Evolutionary conservation across 2,329 filamentous ascomycete species (phyloP), one percentile per base, ranked within the genome.

Genomic region (Dothistroma pini): DNA sequence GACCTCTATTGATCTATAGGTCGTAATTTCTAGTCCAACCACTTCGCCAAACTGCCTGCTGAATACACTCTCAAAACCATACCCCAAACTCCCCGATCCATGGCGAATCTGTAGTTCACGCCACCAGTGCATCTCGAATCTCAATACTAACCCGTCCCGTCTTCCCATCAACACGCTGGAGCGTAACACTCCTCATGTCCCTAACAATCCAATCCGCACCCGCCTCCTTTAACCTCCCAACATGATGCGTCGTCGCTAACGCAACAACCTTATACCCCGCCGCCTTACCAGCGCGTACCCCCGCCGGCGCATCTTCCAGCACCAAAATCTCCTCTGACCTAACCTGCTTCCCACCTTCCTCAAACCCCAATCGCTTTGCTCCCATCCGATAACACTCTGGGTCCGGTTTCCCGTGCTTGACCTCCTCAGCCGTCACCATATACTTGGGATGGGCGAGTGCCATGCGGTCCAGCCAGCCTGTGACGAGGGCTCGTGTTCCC

Each of bases 171-270:
- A 75, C 79, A 21, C 85, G 77, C 69, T 79, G 78, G 58, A 96
- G 78, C 68, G 77, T 84, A 64, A 96, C 85, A 66, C 89, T 92
- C 60, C 82, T 80, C 77, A 96, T 80, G 76, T 97, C 91, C 75
- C 82, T 81, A 60, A 96, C 88, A 56, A 96, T 86, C 87, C 90
- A 96, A 78, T 96, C 91, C 50, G 93, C 91, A n/a, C 85, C 88
- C 4, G 91, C 91, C 52, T 83, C 84, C 63, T 82, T 78, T 54
- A 96, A 82, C 77, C 93, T 85, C 68, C 86, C 85, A 51, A 88
- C 79, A 29, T 84, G 86, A 77, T 96, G 93, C 71, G 90, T 96
- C 57, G 92, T 96, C 58, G 89, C 85, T 57, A 97, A 78, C n/a
- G 87, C 93, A 51, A 96, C 78, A 12, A 96, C 93, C 72, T 84